Evolutionary conservation across 768 basidiomycete species (phyloP), one percentile per base, ranked within the genome.

Genomic region (Suillus fuscotomentosus): DNA sequence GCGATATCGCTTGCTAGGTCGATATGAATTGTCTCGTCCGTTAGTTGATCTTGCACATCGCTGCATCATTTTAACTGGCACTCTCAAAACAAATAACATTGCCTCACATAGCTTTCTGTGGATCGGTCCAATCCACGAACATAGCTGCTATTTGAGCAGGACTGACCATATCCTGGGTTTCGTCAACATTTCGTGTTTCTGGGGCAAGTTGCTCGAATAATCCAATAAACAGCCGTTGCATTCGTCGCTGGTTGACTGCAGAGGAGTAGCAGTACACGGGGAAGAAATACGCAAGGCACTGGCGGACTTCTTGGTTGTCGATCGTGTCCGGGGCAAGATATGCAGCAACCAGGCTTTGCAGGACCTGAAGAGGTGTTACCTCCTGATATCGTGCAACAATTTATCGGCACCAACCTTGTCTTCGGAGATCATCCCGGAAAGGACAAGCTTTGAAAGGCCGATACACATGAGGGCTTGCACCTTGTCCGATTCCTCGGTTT

Each of bases 101-200:
- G 71, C 77, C 80, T 80, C 70, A 84, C 71, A 86, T 82, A 42
- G 84, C 83, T 70, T 92, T 94, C 70, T 86, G 81, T 0, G 93
- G 91, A 72, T 96, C 90, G 4, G 91, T 92, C 94, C 95, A 97
- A 68, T 95, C 94, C 3, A 90, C 82, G 70, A 96, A 82, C 76
- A 95, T 83, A n/a, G 88, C 78, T 0, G 87, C 88, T 64, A 94
- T 87, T 70, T 94, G 91, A 22, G 85, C 77, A 0, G 90, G 86
- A 0, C 84, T 77, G 13, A 94, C 84, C 87, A 92, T 91, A 48
- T 88, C 85, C 70, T 90, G 85, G 54, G 86, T 88, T 1, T 89
- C 89, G 3, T 91, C 92, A 27, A 88, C 74, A 15, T 89, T 87
- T 22, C 83, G 84, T 61, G 87, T 83, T 55, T 86, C 80, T 17